Conservation (phyloP, 2,329 filamentous ascomycete species). For the Hypoxylon sp. region DNA sequence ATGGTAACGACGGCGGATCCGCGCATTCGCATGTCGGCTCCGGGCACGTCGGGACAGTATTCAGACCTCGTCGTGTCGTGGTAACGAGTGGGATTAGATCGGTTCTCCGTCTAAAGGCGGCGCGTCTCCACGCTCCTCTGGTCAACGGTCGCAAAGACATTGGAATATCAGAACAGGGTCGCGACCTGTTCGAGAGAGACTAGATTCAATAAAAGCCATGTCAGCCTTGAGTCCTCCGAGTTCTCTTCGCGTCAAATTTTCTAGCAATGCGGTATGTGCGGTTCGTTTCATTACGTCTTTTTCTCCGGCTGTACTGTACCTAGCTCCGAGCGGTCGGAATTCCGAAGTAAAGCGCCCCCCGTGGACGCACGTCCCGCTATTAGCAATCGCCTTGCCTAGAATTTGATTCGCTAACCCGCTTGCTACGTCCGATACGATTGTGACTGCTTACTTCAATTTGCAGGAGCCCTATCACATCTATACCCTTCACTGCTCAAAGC, state of each 20-base stretch:
- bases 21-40: conserved; percentile 81
- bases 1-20: conserved; percentile 72
- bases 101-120: conserved; percentile 10
- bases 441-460: no score
- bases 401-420: no score
- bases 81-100: neutral
- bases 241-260: conserved; percentile 15
- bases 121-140: conserved; percentile 27
- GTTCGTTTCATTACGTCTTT: conserved; percentile 30
- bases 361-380: neutral
- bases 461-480: no score
- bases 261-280: conserved; percentile 7
- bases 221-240: conserved; percentile 18
- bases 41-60: conserved; percentile 72
- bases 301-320: conserved; percentile 18
- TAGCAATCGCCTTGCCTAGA: conserved; percentile 10
- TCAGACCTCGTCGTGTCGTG: conserved; percentile 38
- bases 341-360: conserved; percentile 23
- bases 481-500: no score
- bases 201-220: conserved; percentile 26
- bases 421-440: no score
- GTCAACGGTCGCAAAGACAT: conserved; percentile 46
- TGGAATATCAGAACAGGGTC: conserved; percentile 21
- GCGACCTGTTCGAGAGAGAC: conserved; percentile 25
- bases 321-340: conserved; percentile 41